phyloP scores from a whole-genome alignment of 345 rosid genomes.

The Brassica napus region Da-Ae NC_063435.1:11837501-11838000 shows the following conservation, averaged over 20 bases:
- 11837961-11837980: not conserved
- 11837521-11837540: not conserved
- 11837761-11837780: not conserved
- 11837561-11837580: not conserved
- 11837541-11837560: not conserved
- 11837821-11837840: not conserved
- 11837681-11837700: not conserved
- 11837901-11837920: not conserved
- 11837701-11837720: not conserved
- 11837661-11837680: not conserved
- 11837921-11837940: not conserved
- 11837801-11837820: not conserved
- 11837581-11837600: not conserved
- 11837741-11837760: not conserved
- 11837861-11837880: not conserved
- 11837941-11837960: not conserved
- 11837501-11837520: not conserved
- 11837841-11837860: not conserved
- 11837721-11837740: not conserved
- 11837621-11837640: not conserved
- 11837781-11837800: not conserved
- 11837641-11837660: not conserved
- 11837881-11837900: not conserved
- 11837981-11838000: not conserved
- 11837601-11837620: not conserved